phyloP scores from a whole-genome alignment of 2,329 filamentous ascomycete species.

The Fusarium sp. region DNA sequence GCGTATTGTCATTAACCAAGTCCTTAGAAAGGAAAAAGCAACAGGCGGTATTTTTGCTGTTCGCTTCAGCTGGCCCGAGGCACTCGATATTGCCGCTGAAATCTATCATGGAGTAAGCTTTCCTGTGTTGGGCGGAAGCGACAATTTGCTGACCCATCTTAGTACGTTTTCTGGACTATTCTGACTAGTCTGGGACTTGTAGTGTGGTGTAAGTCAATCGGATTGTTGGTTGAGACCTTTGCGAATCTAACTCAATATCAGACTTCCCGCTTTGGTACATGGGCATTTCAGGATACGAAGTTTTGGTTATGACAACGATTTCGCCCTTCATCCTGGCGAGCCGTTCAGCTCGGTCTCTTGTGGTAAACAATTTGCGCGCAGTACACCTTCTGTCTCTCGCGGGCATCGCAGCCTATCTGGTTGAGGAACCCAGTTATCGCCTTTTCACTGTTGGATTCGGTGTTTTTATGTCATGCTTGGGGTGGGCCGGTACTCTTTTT shows the following conservation, averaged over 20 bases:
- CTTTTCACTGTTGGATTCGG: constrained; percentile 86
- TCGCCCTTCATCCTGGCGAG: constrained; percentile 84
- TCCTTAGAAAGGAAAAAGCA: constrained; percentile 77
- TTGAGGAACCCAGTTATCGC: constrained; percentile 77
- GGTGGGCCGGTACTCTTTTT: constrained; percentile 86
- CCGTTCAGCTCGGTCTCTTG: constrained; percentile 73
- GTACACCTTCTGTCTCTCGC: constrained; percentile 82
- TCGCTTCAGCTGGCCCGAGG: constrained; percentile 78
- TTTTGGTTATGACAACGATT: constrained; percentile 84
- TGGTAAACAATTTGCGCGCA: constrained; percentile 75
- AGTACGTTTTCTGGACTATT: constrained; percentile 97
- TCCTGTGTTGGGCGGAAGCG: neutral
- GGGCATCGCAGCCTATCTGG: constrained; percentile 83
- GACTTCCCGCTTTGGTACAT: constrained; percentile 99
- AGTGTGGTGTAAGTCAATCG: constrained; percentile 83
- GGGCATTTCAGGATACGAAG: constrained; percentile 97
- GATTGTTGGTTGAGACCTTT: neutral
- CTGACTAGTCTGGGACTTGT: constrained; percentile 88
- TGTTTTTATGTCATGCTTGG: constrained; percentile 82
- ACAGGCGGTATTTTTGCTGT: constrained; percentile 76
- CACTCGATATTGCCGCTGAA: constrained; percentile 86
- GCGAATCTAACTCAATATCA: constrained; percentile 50
- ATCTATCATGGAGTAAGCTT: constrained; percentile 86
- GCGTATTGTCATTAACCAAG: constrained; percentile 35
- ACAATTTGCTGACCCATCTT: constrained; percentile 37